A percentile compares a stretch with the other conserved stretches of the same genome.
phyloP scores from a whole-genome alignment of 257 asterid genomes.

The Scutellaria barbata region DNA sequence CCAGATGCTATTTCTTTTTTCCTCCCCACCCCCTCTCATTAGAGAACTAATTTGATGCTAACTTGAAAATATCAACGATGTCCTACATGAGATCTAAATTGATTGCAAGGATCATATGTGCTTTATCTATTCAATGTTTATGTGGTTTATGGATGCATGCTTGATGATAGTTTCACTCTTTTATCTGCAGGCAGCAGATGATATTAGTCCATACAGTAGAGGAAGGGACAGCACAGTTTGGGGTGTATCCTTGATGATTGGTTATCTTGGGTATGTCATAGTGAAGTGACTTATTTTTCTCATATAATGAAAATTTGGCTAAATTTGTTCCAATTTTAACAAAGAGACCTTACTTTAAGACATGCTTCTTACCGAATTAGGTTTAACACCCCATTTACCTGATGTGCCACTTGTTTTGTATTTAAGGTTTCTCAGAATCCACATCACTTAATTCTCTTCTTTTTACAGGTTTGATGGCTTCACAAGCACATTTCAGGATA shows the following conservation, averaged over 20 bases:
- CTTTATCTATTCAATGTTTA: slow-evolving; percentile 19
- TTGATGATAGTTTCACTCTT: slow-evolving; percentile 33
- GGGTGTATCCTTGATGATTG: slow-evolving; percentile 98
- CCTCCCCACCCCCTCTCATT: slow-evolving; percentile 6
- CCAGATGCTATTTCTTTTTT: slow-evolving; percentile 20
- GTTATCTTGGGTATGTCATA: slow-evolving; percentile 91
- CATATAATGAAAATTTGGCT: slow-evolving; percentile 16
- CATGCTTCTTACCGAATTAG: slow-evolving; percentile 10
- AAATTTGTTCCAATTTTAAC: slow-evolving; percentile 10
- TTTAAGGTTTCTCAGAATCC: slow-evolving; percentile 17
- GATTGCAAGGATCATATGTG: background rate
- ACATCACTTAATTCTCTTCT: slow-evolving; percentile 20
- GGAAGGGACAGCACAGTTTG: slow-evolving; percentile 97
- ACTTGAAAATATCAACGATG: slow-evolving; percentile 17
- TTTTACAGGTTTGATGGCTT: slow-evolving; percentile 92
- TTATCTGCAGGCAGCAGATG: slow-evolving; percentile 73
- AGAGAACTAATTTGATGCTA: slow-evolving; percentile 21
- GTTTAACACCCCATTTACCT: slow-evolving; percentile 9
- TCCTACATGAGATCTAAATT: slow-evolving; percentile 9
- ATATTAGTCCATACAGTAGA: slow-evolving; percentile 73
- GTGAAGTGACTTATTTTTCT: slow-evolving; percentile 27
- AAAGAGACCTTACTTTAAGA: background rate
- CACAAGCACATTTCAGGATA: slow-evolving; percentile 98
- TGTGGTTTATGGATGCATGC: slow-evolving; percentile 23
- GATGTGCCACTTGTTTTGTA: slow-evolving; percentile 15